Conservation (phyloP, 768 basidiomycete genomes). For the Mycena vulgaris region DNA sequence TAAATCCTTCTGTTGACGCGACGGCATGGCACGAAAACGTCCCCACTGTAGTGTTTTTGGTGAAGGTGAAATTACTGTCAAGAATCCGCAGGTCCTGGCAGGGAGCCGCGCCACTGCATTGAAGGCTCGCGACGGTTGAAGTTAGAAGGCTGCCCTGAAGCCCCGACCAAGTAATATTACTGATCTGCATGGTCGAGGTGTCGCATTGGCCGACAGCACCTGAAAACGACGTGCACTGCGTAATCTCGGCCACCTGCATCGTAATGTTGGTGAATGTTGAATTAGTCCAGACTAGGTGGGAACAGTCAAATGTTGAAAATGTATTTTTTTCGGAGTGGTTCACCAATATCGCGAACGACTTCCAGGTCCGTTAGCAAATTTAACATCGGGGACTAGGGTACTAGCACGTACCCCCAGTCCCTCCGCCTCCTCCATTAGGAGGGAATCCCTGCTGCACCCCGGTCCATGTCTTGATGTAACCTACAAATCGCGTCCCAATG, state of each 20-base stretch:
- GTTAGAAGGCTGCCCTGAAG: constrained; percentile 44
- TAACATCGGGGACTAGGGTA: too few species aligned
- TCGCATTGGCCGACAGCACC: constrained; percentile 52
- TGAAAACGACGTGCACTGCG: constrained; percentile 47
- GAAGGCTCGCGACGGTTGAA: constrained; percentile 43
- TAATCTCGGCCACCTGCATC: constrained; percentile 36
- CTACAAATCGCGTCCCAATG: constrained; percentile 44
- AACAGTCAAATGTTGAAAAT: background rate
- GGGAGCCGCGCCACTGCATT: constrained; percentile 52
- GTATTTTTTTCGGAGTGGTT: background rate
- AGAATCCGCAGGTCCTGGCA: constrained; percentile 38
- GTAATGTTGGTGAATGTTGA: constrained; percentile 47
- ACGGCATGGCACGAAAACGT: constrained; percentile 35
- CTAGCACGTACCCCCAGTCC: constrained; percentile 42
- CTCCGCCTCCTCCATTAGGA: constrained; percentile 55
- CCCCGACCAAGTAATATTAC: constrained; percentile 50
- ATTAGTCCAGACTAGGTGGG: background rate
- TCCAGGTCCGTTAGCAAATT: background rate
- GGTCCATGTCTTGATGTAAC: constrained; percentile 56
- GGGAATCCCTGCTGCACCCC: constrained; percentile 50
- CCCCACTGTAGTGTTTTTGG: constrained; percentile 16
- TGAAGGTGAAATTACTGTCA: constrained; percentile 10
- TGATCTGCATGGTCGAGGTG: constrained; percentile 51
- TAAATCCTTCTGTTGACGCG: constrained; percentile 23
- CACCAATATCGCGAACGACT: constrained; percentile 45